These are phyloP conservation scores for Polygonum aviculare DNA, from an alignment of 148 eudicot species.

Conservation along the genomic window DNA sequence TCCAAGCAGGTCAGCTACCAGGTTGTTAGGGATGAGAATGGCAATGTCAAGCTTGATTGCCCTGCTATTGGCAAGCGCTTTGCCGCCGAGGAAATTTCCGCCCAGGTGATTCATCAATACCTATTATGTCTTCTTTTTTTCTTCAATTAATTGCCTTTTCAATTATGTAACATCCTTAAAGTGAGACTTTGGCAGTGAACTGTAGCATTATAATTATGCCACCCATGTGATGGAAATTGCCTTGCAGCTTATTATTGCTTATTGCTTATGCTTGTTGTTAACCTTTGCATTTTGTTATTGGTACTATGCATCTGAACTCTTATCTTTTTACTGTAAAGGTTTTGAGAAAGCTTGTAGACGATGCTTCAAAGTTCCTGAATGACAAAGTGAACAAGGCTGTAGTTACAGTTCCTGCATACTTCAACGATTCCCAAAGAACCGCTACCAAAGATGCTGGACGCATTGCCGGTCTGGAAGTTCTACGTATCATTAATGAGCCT, in stretches of 20 bases:
- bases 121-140: not conserved
- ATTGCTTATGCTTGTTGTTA: too few species aligned
- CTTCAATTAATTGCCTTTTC: not conserved
- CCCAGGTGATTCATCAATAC: conserved; percentile 20
- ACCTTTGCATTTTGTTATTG: not conserved
- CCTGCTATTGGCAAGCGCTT: conserved; percentile 38
- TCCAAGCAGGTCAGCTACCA: conserved; percentile 33
- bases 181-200: not conserved
- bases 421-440: conserved; percentile 21
- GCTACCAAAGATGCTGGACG: conserved; percentile 37
- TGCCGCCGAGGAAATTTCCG: conserved; percentile 41
- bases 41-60: conserved; percentile 39
- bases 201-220: not conserved
- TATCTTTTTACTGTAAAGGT: conserved; percentile 5
- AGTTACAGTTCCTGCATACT: conserved; percentile 19
- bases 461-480: conserved; percentile 46
- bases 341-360: conserved; percentile 19
- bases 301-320: not conserved
- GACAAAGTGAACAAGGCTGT: conserved; percentile 17
- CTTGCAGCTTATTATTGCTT: not conserved
- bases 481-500: conserved; percentile 45
- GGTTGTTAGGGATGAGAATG: conserved; percentile 35
- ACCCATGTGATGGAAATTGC: not conserved
- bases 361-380: conserved; percentile 19
- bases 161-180: not conserved